Percentiles rank a stretch among this genome's conserved stretches.
These are phyloP conservation scores for Nannochloropsis oceanica DNA, from an alignment of 108 stramenopile species.

Conservation along the genomic window DNA sequence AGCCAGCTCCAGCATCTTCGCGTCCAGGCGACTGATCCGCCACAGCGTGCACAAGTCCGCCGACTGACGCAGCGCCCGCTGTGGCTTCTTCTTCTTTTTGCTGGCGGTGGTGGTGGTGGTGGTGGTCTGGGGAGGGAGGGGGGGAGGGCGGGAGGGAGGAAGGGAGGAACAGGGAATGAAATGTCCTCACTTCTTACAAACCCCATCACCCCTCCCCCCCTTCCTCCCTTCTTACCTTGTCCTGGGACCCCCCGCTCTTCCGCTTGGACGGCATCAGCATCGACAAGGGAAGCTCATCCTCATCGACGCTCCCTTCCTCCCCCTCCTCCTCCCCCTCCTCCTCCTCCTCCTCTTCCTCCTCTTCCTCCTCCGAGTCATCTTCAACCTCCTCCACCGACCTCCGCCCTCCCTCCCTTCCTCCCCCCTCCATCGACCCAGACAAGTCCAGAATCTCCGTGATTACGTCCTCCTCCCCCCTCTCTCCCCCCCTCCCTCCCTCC, in stretches of 20 bases:
- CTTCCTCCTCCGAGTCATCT: neutral
- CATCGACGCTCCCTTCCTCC: neutral
- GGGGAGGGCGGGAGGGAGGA: too few species aligned
- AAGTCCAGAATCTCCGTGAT: neutral
- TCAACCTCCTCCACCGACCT: neutral
- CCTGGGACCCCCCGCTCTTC: neutral
- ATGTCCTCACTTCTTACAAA: neutral
- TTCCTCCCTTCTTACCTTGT: neutral
- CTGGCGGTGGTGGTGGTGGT: too few species aligned
- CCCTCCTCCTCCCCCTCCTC: neutral
- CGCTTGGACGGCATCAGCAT: neutral
- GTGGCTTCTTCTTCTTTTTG: neutral
- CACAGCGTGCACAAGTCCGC: neutral
- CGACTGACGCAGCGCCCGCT: neutral
- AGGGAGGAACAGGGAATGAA: too few species aligned
- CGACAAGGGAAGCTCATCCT: neutral
- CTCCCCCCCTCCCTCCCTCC: neutral
- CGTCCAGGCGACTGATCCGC: neutral
- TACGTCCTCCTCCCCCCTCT: neutral
- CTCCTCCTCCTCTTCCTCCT: neutral
- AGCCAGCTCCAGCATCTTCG: neutral
- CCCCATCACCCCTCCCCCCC: neutral
- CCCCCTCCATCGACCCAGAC: too few species aligned
- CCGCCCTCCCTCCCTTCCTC: neutral
- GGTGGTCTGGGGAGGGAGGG: too few species aligned